Conservation (phyloP, 1,284 basidiomycete genomes). For the Stygiomarasmius scandens region DNA sequence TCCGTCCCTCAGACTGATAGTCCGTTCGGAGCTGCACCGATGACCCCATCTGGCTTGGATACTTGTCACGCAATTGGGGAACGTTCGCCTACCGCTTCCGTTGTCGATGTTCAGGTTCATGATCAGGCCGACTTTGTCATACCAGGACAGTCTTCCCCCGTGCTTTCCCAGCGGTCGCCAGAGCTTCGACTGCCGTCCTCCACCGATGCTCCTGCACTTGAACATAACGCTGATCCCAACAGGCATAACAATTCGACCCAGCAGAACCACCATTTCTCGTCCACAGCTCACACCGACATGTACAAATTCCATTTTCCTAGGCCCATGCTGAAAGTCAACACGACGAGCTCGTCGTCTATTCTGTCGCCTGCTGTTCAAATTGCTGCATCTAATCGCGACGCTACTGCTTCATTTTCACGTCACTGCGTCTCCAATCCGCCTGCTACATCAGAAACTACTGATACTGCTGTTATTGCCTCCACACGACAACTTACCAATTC, state of each 20-base stretch:
- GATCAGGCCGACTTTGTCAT: neutral
- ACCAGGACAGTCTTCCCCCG: neutral
- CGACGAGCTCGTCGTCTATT: too few species aligned
- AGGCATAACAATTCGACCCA: neutral
- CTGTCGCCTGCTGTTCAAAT: too few species aligned
- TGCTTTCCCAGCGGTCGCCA: neutral
- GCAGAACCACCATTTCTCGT: neutral
- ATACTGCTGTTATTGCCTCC: neutral
- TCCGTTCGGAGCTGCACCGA: neutral
- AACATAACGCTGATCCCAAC: neutral
- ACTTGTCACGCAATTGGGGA: neutral
- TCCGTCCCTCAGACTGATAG: neutral
- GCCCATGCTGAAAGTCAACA: too few species aligned
- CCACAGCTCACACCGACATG: neutral
- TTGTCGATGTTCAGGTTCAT: neutral
- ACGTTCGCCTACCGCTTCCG: slow-evolving; percentile 9
- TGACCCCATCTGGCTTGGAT: neutral
- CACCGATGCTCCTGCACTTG: neutral
- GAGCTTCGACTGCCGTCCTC: neutral
- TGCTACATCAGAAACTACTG: too few species aligned
- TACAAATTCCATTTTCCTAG: too few species aligned
- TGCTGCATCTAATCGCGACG: too few species aligned
- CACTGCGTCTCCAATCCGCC: too few species aligned
- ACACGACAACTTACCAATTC: neutral
- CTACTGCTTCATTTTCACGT: neutral